These are phyloP conservation scores for Trametes elegans DNA, from an alignment of 768 basidiomycete species.

Conservation along the genomic window DNA sequence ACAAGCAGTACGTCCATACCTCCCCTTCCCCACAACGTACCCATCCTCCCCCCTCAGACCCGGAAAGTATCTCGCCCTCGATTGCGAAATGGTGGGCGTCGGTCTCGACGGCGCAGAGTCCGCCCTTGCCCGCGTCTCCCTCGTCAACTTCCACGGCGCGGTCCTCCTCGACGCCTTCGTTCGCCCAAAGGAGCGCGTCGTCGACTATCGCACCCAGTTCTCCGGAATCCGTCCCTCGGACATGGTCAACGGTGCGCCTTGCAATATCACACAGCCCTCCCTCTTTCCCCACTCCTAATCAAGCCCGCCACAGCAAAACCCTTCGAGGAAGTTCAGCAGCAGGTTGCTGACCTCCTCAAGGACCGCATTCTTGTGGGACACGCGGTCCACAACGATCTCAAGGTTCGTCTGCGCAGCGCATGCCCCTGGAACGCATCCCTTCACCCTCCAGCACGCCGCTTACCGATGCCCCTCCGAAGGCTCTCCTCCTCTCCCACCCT, in stretches of 20 bases:
- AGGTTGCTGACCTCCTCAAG: slow-evolving; percentile 72
- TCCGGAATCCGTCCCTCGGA: slow-evolving; percentile 81
- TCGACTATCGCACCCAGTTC: slow-evolving; percentile 90
- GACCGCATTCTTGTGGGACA: slow-evolving; percentile 86
- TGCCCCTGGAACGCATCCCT: not conserved
- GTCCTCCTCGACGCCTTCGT: slow-evolving; percentile 85
- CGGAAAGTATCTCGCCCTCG: slow-evolving; percentile 78
- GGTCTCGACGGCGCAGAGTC: slow-evolving; percentile 81
- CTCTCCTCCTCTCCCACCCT: slow-evolving; percentile 71
- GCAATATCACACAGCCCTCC: no score
- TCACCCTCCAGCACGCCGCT: slow-evolving; percentile 3
- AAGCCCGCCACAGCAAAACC: slow-evolving; percentile 56
- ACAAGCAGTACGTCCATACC: slow-evolving; percentile 41
- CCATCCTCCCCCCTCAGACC: slow-evolving; percentile 29
- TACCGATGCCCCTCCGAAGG: slow-evolving; percentile 36
- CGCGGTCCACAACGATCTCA: slow-evolving; percentile 88
- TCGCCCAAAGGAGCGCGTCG: slow-evolving; percentile 78
- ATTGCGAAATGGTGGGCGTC: slow-evolving; percentile 99
- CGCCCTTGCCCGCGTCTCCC: slow-evolving; percentile 81
- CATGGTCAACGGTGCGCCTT: slow-evolving; percentile 59
- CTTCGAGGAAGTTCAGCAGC: slow-evolving; percentile 77
- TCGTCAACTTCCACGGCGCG: slow-evolving; percentile 87
- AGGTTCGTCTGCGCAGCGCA: slow-evolving; percentile 42
- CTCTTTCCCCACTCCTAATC: not conserved
- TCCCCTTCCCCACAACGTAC: not conserved